phyloP scores from a whole-genome alignment of 208 protist genomes.

The Trypanosoma avium region DNA sequence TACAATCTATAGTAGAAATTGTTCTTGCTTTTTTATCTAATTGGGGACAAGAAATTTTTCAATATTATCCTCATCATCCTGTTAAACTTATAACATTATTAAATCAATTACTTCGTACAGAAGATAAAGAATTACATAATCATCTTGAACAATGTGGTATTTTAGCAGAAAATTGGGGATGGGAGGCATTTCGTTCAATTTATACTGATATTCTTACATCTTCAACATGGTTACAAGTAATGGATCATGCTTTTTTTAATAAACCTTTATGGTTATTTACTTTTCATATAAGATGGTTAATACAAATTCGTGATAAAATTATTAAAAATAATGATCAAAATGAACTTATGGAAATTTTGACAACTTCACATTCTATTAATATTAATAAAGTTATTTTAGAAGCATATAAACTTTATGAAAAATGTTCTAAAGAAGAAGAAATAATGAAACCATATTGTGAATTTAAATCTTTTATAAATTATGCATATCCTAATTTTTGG shows the following conservation, averaged over 20 bases:
- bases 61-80: conserved; percentile 74
- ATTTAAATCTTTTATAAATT: conserved; percentile 29
- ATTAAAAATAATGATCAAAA: conserved; percentile 31
- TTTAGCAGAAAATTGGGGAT: conserved; percentile 68
- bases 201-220: conserved; percentile 75
- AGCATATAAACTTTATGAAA: conserved; percentile 39
- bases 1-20: conserved; percentile 70
- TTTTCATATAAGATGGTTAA: conserved; percentile 61
- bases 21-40: conserved; percentile 74
- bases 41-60: conserved; percentile 80
- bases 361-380: conserved; percentile 29
- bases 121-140: conserved; percentile 45
- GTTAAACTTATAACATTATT: conserved; percentile 50
- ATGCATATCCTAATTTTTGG: conserved; percentile 50
- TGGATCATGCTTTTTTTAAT: conserved; percentile 83
- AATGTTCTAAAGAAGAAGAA: conserved; percentile 22
- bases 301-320: conserved; percentile 38
- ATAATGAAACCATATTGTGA: conserved; percentile 22
- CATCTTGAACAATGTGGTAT: conserved; percentile 59
- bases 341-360: conserved; percentile 50
- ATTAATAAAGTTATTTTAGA: conserved; percentile 47
- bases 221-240: conserved; percentile 86
- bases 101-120: conserved; percentile 38
- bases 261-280: conserved; percentile 80
- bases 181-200: conserved; percentile 56